These are phyloP conservation scores for Hansenula sp. DNA, from an alignment of 1,139 yeast species.

Conservation along the genomic window DNA sequence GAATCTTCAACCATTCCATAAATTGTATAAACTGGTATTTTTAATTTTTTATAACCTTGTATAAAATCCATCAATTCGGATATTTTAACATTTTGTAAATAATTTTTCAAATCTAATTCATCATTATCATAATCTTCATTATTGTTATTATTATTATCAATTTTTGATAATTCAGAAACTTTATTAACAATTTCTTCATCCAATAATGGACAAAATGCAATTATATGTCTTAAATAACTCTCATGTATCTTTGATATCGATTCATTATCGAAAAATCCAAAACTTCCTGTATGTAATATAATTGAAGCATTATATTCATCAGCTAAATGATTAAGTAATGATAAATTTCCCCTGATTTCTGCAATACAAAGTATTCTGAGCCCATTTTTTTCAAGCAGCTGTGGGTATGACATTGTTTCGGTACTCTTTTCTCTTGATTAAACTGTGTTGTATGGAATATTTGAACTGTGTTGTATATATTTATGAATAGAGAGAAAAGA, in stretches of 20 bases:
- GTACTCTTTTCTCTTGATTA: neutral
- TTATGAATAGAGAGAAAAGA: too few species aligned
- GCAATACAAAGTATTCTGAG: slow-evolving; percentile 47
- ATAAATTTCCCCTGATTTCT: slow-evolving; percentile 49
- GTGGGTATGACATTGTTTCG: slow-evolving; percentile 8
- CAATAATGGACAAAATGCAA: slow-evolving; percentile 61
- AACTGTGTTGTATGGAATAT: neutral
- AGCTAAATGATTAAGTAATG: slow-evolving; percentile 44
- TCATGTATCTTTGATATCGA: slow-evolving; percentile 55
- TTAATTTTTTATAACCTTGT: slow-evolving; percentile 39
- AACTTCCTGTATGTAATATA: slow-evolving; percentile 72
- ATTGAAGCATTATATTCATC: slow-evolving; percentile 39
- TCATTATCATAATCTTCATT: slow-evolving; percentile 23
- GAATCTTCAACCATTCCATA: slow-evolving; percentile 79
- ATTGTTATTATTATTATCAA: slow-evolving; percentile 31
- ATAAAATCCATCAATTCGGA: slow-evolving; percentile 54
- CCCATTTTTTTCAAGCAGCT: slow-evolving; percentile 24
- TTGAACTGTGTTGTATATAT: neutral
- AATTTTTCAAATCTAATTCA: slow-evolving; percentile 34
- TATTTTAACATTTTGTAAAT: slow-evolving; percentile 34
- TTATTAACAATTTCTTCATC: slow-evolving; percentile 41
- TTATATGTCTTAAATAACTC: slow-evolving; percentile 56
- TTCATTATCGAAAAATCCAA: slow-evolving; percentile 67
- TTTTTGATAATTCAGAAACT: slow-evolving; percentile 42
- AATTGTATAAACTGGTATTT: slow-evolving; percentile 70